phyloP scores from a whole-genome alignment of 176 grass and related monocot genomes.

The Musa schizocarpa region DNA sequence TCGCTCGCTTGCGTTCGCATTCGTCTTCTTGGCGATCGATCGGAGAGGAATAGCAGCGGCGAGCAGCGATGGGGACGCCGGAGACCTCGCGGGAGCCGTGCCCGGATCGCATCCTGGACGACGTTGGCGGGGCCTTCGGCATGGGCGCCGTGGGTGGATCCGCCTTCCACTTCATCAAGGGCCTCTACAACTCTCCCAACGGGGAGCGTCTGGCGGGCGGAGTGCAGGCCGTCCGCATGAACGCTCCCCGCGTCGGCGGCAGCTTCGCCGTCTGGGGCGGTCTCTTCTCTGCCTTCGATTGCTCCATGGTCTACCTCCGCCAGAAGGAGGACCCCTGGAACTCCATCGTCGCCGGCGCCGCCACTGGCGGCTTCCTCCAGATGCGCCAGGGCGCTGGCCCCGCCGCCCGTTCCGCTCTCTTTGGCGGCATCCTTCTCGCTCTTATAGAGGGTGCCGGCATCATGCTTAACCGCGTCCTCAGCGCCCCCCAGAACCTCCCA shows the following conservation, averaged over 20 bases:
- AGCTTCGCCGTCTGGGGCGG: constrained; percentile 4
- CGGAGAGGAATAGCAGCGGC: too few relatives aligned
- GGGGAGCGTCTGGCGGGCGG: constrained; percentile 1
- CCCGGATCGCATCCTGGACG: not conserved
- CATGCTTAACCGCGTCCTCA: constrained; percentile 9
- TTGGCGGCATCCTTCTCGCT: constrained; percentile 1
- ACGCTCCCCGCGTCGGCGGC: constrained; percentile 1
- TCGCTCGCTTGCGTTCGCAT: too few relatives aligned
- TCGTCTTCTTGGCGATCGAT: too few relatives aligned
- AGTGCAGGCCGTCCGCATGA: not conserved
- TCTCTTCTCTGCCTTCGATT: constrained; percentile 7
- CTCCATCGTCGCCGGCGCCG: constrained; percentile 6
- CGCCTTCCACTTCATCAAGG: constrained; percentile 10
- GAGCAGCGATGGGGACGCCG: not conserved
- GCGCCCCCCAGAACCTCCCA: constrained; percentile 1
- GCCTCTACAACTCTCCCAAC: constrained; percentile 12
- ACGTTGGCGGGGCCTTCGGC: not conserved
- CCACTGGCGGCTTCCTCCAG: constrained; percentile 5
- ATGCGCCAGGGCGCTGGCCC: constrained; percentile 5
- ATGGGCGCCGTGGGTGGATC: constrained; percentile 3
- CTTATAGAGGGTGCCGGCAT: constrained; percentile 7
- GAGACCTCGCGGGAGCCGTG: not conserved
- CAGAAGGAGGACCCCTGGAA: constrained; percentile 13
- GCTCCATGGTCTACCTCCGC: constrained; percentile 4
- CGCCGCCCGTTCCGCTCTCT: not conserved